These are phyloP conservation scores for Candida corydali DNA, from an alignment of 805 yeast species.

Conservation along the genomic window DNA sequence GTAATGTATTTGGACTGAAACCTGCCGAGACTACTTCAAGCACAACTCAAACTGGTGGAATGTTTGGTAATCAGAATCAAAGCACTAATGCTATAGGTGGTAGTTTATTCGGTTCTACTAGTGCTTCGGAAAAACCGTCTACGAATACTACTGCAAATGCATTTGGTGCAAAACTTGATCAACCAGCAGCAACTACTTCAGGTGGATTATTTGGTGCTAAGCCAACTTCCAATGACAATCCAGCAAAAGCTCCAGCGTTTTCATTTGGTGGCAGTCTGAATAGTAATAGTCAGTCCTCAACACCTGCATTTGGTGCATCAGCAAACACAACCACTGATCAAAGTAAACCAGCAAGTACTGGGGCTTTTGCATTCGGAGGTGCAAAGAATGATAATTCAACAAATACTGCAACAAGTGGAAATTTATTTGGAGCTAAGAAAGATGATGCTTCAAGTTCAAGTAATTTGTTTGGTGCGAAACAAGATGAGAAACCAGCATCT, in stretches of 20 bases:
- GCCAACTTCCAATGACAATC: neutral
- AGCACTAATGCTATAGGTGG: too few species aligned
- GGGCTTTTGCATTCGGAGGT: constrained; percentile 5
- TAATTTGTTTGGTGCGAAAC: constrained; percentile 6
- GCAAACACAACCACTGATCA: constrained; percentile 7
- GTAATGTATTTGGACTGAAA: constrained; percentile 8
- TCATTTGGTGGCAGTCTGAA: neutral
- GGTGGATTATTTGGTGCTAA: constrained; percentile 15
- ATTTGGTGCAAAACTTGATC: constrained; percentile 11
- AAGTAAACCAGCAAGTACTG: constrained; percentile 6
- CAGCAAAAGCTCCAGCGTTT: neutral
- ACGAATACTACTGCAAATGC: too few species aligned
- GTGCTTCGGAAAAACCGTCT: too few species aligned
- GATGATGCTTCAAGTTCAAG: constrained; percentile 1
- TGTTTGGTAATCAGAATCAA: too few species aligned
- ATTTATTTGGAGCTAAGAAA: constrained; percentile 2
- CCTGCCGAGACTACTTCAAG: constrained; percentile 5
- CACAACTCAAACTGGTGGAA: too few species aligned
- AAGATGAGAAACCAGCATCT: constrained; percentile 13
- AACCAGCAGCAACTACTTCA: constrained; percentile 9
- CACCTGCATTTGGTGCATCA: constrained; percentile 12
- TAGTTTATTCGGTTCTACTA: too few species aligned
- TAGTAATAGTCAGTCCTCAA: constrained; percentile 9
- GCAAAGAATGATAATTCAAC: neutral
- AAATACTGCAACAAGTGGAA: constrained; percentile 5